phyloP scores from a whole-genome alignment of 768 basidiomycete species.

The Chalciporus sphaerocephalus region DNA sequence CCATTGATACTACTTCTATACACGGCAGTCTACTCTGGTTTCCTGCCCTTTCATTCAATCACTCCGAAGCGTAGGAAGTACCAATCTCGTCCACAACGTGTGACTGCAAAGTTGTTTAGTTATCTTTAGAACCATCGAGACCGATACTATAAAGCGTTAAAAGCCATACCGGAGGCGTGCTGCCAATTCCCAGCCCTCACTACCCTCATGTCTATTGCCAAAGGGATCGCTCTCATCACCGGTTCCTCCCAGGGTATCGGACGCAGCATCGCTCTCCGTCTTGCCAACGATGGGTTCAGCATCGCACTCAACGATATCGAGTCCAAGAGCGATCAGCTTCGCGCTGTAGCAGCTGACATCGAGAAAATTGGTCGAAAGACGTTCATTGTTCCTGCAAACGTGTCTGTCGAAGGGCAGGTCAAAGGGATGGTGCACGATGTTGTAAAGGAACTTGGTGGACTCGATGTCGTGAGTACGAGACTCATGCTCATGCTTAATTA shows the following conservation, averaged over 20 bases:
- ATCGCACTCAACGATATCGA: constrained; percentile 26
- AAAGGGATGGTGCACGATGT: constrained; percentile 3
- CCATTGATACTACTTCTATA: too few species aligned
- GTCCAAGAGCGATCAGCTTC: constrained; percentile 8
- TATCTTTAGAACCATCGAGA: neutral
- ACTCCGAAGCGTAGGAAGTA: too few species aligned
- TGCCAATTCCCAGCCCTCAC: neutral
- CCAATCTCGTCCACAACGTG: neutral
- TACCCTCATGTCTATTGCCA: constrained; percentile 17
- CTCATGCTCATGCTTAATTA: too few species aligned
- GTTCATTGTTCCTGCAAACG: constrained; percentile 17
- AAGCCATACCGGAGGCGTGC: neutral
- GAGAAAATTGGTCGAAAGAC: constrained; percentile 14
- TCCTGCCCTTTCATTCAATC: too few species aligned
- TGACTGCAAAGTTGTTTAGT: neutral
- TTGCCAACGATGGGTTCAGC: constrained; percentile 15
- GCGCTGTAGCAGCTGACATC: constrained; percentile 16
- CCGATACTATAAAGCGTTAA: neutral
- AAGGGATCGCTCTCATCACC: constrained; percentile 33
- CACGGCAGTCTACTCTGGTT: too few species aligned
- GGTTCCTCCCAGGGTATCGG: constrained; percentile 29
- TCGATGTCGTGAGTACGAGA: constrained; percentile 6
- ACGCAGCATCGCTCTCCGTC: constrained; percentile 11
- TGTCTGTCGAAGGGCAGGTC: constrained; percentile 5
- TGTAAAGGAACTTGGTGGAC: constrained; percentile 3